A percentile compares a stretch with the other conserved stretches of the same genome.
phyloP scores from a whole-genome alignment of 2,329 filamentous ascomycete species.

The Fusarium coffeatum region DNA sequence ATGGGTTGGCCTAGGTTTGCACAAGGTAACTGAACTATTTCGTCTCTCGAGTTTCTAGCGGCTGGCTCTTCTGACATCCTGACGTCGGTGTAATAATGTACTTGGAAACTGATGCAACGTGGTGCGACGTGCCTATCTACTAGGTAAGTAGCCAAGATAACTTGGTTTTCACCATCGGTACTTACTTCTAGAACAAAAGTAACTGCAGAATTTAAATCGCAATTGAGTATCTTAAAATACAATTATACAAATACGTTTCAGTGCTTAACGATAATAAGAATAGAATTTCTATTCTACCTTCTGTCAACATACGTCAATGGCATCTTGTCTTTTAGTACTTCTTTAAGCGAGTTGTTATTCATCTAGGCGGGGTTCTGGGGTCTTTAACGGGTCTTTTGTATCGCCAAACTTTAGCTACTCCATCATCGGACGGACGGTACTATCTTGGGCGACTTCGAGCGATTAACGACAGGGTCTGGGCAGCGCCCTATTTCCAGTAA shows the following conservation, averaged over 20 bases:
- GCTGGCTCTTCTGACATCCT: background rate
- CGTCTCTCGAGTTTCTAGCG: background rate
- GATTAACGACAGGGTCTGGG: slow-evolving; percentile 23
- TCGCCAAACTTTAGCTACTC: slow-evolving; percentile 2
- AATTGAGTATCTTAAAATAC: background rate
- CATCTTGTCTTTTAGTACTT: background rate
- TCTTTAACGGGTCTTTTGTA: slow-evolving; percentile 22
- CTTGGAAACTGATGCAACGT: background rate
- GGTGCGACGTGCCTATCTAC: background rate
- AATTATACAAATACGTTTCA: background rate
- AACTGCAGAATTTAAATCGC: background rate
- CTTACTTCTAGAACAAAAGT: background rate
- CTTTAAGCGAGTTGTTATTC: slow-evolving; percentile 3
- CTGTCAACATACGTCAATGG: background rate
- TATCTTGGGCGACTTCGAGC: background rate
- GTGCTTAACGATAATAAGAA: background rate
- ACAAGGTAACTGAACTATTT: background rate
- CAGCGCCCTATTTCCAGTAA: slow-evolving; percentile 4
- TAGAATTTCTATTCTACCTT: background rate
- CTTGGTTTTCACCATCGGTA: background rate
- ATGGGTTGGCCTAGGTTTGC: background rate
- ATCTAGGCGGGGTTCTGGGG: slow-evolving; percentile 18
- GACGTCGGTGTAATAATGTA: background rate
- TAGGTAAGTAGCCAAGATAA: background rate
- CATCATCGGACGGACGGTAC: background rate